These are phyloP conservation scores for Mucor indicus DNA, from an alignment of 371 early-diverging fungal species.

Conservation along the genomic window DNA sequence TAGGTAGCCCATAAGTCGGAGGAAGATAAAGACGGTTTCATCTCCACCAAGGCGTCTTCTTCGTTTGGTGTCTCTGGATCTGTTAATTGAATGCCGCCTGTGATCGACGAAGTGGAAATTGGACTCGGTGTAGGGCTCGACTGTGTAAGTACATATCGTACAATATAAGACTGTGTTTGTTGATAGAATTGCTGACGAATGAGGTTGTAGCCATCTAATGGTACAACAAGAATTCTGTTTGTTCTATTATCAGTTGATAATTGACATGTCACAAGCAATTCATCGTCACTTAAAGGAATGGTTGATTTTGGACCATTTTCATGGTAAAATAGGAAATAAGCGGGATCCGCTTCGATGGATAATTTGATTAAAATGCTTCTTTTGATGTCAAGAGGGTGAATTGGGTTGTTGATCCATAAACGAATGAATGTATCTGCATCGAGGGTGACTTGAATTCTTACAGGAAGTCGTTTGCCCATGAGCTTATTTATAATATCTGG, in stretches of 20 bases:
- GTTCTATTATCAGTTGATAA: slow-evolving; percentile 22
- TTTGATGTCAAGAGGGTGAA: slow-evolving; percentile 10
- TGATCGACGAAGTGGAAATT: slow-evolving; percentile 4
- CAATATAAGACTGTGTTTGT: not conserved
- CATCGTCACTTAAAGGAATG: slow-evolving; percentile 20
- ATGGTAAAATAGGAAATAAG: slow-evolving; percentile 24
- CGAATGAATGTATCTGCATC: slow-evolving; percentile 27
- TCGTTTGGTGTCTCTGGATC: slow-evolving; percentile 15
- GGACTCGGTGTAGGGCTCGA: slow-evolving; percentile 6
- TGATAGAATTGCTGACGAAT: slow-evolving; percentile 5
- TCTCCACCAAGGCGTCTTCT: not conserved
- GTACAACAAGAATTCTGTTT: slow-evolving; percentile 22
- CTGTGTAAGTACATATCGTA: slow-evolving; percentile 1
- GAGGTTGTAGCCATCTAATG: slow-evolving; percentile 9
- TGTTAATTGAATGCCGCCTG: slow-evolving; percentile 16
- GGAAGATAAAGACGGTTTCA: not conserved
- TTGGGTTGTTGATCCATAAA: slow-evolving; percentile 11
- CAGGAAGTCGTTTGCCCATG: slow-evolving; percentile 15
- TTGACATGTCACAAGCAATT: slow-evolving; percentile 21
- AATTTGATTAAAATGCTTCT: slow-evolving; percentile 16
- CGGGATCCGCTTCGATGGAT: slow-evolving; percentile 14
- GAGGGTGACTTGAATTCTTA: slow-evolving; percentile 27
- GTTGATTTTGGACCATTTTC: slow-evolving; percentile 26
- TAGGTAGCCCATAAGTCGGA: slow-evolving; percentile 7
- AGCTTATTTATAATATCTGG: slow-evolving; percentile 18